These are phyloP conservation scores for Auricularia sp. DNA, from an alignment of 768 basidiomycete species.

Conservation along the genomic window DNA sequence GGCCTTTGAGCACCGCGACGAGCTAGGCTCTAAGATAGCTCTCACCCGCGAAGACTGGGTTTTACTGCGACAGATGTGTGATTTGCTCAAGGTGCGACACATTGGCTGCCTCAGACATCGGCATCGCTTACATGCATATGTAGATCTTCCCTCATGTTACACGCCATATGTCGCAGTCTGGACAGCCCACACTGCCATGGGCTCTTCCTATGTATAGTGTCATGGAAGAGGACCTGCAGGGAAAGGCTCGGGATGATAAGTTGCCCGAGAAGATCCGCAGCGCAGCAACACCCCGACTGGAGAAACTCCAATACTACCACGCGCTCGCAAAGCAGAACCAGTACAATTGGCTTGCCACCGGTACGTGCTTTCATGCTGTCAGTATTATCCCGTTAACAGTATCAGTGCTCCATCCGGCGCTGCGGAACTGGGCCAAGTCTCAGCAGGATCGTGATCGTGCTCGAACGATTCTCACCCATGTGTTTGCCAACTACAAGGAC, in stretches of 20 bases:
- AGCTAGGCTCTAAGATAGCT: constrained; percentile 5
- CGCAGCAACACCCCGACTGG: not conserved
- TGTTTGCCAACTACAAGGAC: no score
- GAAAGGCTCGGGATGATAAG: not conserved
- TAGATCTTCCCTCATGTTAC: constrained; percentile 23
- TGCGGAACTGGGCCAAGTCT: no score
- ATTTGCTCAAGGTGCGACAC: not conserved
- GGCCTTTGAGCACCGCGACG: constrained; percentile 14
- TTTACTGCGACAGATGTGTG: not conserved
- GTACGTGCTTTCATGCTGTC: not conserved
- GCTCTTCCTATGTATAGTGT: constrained; percentile 22
- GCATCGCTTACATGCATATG: constrained; percentile 8
- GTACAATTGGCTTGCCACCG: constrained; percentile 51
- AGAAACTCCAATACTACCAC: constrained; percentile 56
- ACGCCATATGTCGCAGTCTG: constrained; percentile 16
- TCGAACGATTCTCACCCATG: no score
- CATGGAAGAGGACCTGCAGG: constrained; percentile 10
- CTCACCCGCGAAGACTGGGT: constrained; percentile 10
- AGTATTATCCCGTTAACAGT: no score
- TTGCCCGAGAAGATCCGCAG: not conserved
- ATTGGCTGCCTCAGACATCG: not conserved
- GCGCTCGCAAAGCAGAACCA: constrained; percentile 35
- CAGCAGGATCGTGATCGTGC: no score
- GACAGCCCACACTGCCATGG: constrained; percentile 21
- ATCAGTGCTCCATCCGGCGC: no score